Evolutionary conservation across 73 alveolate genomes (phyloP).

Genomic region (Symbiodinium pilosum): DNA sequence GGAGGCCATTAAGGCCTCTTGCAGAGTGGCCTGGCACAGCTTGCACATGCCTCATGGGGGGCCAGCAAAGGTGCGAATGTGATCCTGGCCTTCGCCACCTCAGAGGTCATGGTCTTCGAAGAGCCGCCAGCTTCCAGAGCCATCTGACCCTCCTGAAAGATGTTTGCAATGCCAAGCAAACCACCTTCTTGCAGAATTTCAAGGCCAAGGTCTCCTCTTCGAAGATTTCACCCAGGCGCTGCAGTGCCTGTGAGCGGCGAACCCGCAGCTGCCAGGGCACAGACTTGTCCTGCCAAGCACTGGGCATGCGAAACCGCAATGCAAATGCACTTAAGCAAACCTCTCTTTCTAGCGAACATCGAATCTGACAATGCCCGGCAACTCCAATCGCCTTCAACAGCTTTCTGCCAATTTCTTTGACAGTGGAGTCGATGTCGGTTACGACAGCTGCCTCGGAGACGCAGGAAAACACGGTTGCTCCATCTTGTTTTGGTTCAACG

Average conservation of each 20-base stretch:
- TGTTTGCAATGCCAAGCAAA: too few relatives aligned
- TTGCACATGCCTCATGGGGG: too few relatives aligned
- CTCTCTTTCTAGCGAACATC: neutral
- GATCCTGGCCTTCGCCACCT: constrained; percentile 60
- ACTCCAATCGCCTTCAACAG: constrained; percentile 31
- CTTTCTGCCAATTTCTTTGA: constrained; percentile 78
- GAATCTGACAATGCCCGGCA: too few relatives aligned
- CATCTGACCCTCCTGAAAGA: constrained; percentile 52
- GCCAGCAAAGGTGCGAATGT: neutral
- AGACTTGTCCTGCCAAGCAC: constrained; percentile 65
- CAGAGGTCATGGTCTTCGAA: constrained; percentile 85
- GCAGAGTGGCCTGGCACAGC: constrained; percentile 61
- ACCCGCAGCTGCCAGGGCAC: constrained; percentile 93
- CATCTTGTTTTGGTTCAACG: too few relatives aligned
- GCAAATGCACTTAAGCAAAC: neutral
- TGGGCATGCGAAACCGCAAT: neutral
- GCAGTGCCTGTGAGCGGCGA: constrained; percentile 87
- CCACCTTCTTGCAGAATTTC: neutral
- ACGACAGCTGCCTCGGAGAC: constrained; percentile 69
- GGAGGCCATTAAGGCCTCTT: constrained; percentile 90
- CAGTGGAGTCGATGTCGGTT: constrained; percentile 76
- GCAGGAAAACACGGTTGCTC: neutral
- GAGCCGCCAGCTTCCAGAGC: constrained; percentile 74
- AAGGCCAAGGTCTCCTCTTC: constrained; percentile 19
- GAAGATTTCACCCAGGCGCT: constrained; percentile 80